Base-by-base conservation (phyloP, 495 filamentous ascomycete genomes). In the Neurospora tetraspora region DNA sequence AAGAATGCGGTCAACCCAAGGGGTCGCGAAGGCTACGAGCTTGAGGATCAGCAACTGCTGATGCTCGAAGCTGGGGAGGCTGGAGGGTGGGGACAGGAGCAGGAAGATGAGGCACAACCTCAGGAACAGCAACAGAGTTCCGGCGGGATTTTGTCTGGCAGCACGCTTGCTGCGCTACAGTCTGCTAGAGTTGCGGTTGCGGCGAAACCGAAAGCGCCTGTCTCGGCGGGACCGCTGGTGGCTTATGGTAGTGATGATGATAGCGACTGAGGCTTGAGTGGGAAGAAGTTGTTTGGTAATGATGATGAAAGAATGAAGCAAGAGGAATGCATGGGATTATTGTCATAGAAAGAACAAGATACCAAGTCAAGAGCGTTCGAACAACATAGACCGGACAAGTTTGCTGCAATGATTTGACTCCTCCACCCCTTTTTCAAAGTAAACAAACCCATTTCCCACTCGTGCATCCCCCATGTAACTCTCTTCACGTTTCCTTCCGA, bases 161-260 rank as follows among this genome's bases (percentile, higher is more conserved):
- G 90, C 53, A 93, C 93, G 27, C 82, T 97, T 72, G 91, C 91
- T 34, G 91, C 92, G 3, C 78, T 98, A 68, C 87, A 89, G 76
- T 84, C 82, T 39, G 81, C 87, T 36, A 80, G 83, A 74, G 82
- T 86, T 42, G 79, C 83, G 5, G 82, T 89, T 42, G 82, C 85
- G 11, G 81, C 86, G 70, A 88, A 85, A 79, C 78, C 81, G 4
- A 84, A 85, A 72, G 75, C 81, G 6, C 71, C 77, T 6, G 81
- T 82, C 27, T 73, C 81, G 69, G 82, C 82, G 31, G 93, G 93
- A 18, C 92, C 93, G 12, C 83, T 98, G 77, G 94, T 97, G 11
- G 91, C 87, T 11, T 98, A 98, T 77, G 95, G 90, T 40, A 97
- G 94, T 82, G 95, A 65, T 34, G 53, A 65, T 18, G 53, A 97